Conservation (phyloP, 2,329 filamentous ascomycete genomes). For the Fusarium haematococcum region DNA sequence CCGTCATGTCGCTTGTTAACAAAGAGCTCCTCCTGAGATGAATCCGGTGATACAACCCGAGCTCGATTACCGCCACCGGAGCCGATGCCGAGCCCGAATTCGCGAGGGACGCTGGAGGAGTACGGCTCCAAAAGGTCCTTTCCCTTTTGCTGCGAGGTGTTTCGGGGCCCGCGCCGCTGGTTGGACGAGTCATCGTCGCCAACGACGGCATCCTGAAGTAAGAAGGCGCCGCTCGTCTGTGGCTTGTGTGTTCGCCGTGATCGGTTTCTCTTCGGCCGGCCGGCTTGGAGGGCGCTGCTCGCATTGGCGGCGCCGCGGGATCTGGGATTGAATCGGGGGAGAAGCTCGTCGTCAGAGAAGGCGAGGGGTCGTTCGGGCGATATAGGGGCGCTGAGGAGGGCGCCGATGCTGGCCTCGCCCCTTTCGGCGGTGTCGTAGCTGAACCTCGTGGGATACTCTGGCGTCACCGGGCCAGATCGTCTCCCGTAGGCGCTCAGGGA, state of each 20-base stretch:
- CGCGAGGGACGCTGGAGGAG: conserved; percentile 25
- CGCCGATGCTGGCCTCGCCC: conserved; percentile 41
- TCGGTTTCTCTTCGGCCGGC: conserved; percentile 40
- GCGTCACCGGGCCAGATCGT: conserved; percentile 42
- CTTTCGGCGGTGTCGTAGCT: conserved; percentile 43
- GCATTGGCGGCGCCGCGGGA: conserved; percentile 28
- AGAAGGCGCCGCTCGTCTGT: conserved; percentile 62
- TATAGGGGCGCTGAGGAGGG: conserved; percentile 36
- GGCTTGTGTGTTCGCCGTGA: conserved; percentile 53
- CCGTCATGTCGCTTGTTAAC: conserved; percentile 37
- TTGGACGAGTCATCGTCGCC: conserved; percentile 47
- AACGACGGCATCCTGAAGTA: conserved; percentile 60
- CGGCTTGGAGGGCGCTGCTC: conserved; percentile 33
- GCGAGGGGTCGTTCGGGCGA: conserved; percentile 43
- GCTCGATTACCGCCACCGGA: conserved; percentile 28
- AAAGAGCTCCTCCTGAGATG: conserved; percentile 42
- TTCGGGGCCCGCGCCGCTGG: conserved; percentile 44
- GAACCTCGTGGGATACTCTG: conserved; percentile 42
- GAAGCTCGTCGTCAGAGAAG: conserved; percentile 45
- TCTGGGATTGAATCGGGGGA: conserved; percentile 38
- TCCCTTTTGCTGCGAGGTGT: conserved; percentile 36
- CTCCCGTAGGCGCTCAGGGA: conserved; percentile 40
- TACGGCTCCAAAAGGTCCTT: conserved; percentile 33
- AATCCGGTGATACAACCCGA: conserved; percentile 43
- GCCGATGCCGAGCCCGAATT: conserved; percentile 37